Conservation (phyloP, 164 flowering plant species). For the Amborella trichopoda region DNA sequence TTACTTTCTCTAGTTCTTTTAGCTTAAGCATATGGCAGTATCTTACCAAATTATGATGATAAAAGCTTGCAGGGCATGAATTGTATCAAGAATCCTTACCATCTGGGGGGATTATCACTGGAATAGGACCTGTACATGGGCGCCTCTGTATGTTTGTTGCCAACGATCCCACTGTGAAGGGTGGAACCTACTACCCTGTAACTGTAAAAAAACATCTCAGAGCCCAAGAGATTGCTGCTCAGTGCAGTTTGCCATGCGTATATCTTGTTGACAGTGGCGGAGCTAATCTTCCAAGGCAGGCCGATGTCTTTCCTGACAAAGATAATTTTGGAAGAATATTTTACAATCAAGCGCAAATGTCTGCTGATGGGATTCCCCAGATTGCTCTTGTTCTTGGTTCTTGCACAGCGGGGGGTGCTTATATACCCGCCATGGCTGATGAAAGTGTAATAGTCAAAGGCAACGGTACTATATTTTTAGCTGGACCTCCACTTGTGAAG, state of each 20-base stretch:
- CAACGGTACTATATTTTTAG: conserved; percentile 94
- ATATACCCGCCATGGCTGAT: conserved; percentile 99
- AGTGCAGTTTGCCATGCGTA: conserved; percentile 79
- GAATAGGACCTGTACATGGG: conserved; percentile 89
- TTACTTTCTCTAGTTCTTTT: too few species aligned
- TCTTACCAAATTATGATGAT: background rate
- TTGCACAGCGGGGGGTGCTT: conserved; percentile 99
- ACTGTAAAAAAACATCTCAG: conserved; percentile 94
- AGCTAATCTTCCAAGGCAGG: conserved; percentile 95
- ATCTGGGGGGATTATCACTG: conserved; percentile 86
- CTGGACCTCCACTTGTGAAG: conserved; percentile 99
- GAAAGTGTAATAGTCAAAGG: conserved; percentile 98
- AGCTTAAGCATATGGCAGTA: too few species aligned
- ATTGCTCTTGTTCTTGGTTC: conserved; percentile 94
- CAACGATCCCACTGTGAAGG: conserved; percentile 93
- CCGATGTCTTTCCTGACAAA: conserved; percentile 91
- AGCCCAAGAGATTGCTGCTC: conserved; percentile 95
- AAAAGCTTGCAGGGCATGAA: conserved; percentile 93
- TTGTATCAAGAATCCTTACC: conserved; percentile 78
- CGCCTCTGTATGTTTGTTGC: conserved; percentile 93
- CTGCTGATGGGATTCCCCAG: conserved; percentile 85
- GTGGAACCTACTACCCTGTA: conserved; percentile 95
- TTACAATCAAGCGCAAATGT: conserved; percentile 87
- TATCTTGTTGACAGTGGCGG: conserved; percentile 99
- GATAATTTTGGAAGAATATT: conserved; percentile 94